Evolutionary conservation across 768 basidiomycete species (phyloP), one percentile per base, ranked within the genome.

Genomic region (Ephemerocybe angulata): DNA sequence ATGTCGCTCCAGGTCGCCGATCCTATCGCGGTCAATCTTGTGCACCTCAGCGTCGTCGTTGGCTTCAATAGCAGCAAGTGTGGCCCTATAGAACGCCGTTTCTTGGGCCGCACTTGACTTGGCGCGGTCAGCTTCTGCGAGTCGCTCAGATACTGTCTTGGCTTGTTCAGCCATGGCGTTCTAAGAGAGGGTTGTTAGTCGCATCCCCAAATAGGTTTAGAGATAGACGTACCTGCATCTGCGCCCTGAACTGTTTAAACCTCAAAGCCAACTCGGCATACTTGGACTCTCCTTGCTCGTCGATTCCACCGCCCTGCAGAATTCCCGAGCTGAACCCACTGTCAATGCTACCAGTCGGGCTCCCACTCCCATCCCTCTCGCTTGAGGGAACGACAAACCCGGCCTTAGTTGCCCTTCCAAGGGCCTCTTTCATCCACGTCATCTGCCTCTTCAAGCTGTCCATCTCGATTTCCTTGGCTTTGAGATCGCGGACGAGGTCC

Each of bases 21-120:
- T 70, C 33, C 93, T 90, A 48, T 93, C 88, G 11, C 85, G 83
- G 60, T 97, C 94, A 5, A 95, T 65, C 27, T 85, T 85, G 29
- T 76, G 71, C 2, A 84, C 64, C 30, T 96, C 94, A 5, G 72
- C 65, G 10, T 86, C 80, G 17, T 84, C 81, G 41, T 81, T 77
- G 1, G 81, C 72, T 67, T 98, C 97, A 49, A 92, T 71, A 0
- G 96, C 93, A 2, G 85, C 81, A n/a, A 96, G 75, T 72, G 98
- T 98, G 44, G 95, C 91, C 48, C 95, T 91, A 67, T 94, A 97
- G 73, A 89, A 98, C 1, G 94, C 92, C 2, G 95, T 90, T 70
- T 99, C 97, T 69, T 98, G 92, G 7, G 90, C 72, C 1, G 97
- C 97, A 40, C 82, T 86, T 6, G 78, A 68, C 58, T 88, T 87